Conservation (phyloP, 176 grass and related monocot species). For the Saccharum spontaneum region DNA sequence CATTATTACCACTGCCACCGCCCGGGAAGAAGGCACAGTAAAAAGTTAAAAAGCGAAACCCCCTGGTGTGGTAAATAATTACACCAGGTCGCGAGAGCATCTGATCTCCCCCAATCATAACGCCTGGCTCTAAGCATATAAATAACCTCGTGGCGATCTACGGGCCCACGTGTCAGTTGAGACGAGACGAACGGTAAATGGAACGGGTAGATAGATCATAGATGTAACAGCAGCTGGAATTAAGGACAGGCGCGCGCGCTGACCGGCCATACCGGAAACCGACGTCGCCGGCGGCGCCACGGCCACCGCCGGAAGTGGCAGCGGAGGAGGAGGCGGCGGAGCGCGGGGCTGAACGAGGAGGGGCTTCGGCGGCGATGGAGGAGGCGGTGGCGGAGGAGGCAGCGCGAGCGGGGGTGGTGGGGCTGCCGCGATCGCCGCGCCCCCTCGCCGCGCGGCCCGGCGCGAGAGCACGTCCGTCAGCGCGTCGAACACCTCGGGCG, state of each 20-base stretch:
- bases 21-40: constrained; percentile 19
- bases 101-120: constrained; percentile 47
- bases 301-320: constrained; percentile 26
- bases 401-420: constrained; percentile 37
- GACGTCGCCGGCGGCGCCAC: constrained; percentile 57
- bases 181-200: constrained; percentile 29
- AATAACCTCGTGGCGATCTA: not conserved
- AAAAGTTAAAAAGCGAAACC: constrained; percentile 32
- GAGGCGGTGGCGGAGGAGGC: not conserved
- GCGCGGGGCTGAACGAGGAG: constrained; percentile 5
- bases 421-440: constrained; percentile 19
- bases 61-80: constrained; percentile 45
- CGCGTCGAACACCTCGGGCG: constrained; percentile 77
- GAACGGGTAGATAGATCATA: constrained; percentile 25
- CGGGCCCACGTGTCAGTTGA: constrained; percentile 28
- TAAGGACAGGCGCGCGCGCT: constrained; percentile 22
- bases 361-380: constrained; percentile 33
- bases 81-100: not conserved
- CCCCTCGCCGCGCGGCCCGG: constrained; percentile 61
- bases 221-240: constrained; percentile 20
- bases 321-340: constrained; percentile 9
- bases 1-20: too few relatives aligned
- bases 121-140: not conserved
- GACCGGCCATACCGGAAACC: constrained; percentile 84
- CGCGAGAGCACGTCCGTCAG: constrained; percentile 81